Conservation (phyloP, 345 rosid species). For the Salix exigua region DNA sequence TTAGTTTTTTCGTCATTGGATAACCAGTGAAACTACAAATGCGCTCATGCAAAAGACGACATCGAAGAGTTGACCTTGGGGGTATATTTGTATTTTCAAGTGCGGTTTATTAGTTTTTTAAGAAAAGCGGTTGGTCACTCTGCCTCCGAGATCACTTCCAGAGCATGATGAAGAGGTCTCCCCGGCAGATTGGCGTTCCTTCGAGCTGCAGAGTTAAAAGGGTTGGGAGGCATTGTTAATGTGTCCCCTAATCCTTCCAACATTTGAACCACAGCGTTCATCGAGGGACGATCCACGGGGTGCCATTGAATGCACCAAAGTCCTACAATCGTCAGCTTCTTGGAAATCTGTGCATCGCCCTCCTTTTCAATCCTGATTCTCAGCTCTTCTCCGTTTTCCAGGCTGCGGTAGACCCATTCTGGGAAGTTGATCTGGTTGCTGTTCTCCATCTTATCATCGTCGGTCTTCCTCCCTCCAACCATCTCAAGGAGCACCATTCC, state of each 20-base stretch:
- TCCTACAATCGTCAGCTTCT: constrained; percentile 10
- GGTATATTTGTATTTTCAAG: too few species aligned
- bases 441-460: not conserved
- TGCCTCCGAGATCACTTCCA: constrained; percentile 1
- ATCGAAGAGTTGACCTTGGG: too few species aligned
- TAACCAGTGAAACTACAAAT: too few species aligned
- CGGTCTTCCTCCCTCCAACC: constrained; percentile 21
- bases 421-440: not conserved
- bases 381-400: constrained; percentile 12
- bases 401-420: constrained; percentile 4
- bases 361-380: not conserved
- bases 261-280: constrained; percentile 2
- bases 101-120: too few species aligned
- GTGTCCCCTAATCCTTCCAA: not conserved
- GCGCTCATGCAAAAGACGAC: too few species aligned
- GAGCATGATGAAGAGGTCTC: not conserved
- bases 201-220: constrained; percentile 1
- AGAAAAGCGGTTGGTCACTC: too few species aligned
- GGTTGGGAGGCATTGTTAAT: constrained; percentile 1
- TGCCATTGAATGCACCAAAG: constrained; percentile 13
- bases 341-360: not conserved
- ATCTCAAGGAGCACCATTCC: constrained; percentile 24
- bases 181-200: not conserved
- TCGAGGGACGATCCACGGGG: constrained; percentile 7
- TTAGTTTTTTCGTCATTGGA: too few species aligned